These are phyloP conservation scores for Paramarasmius palmivorus DNA, from an alignment of 1,284 basidiomycete genomes.

Conservation along the genomic window DNA sequence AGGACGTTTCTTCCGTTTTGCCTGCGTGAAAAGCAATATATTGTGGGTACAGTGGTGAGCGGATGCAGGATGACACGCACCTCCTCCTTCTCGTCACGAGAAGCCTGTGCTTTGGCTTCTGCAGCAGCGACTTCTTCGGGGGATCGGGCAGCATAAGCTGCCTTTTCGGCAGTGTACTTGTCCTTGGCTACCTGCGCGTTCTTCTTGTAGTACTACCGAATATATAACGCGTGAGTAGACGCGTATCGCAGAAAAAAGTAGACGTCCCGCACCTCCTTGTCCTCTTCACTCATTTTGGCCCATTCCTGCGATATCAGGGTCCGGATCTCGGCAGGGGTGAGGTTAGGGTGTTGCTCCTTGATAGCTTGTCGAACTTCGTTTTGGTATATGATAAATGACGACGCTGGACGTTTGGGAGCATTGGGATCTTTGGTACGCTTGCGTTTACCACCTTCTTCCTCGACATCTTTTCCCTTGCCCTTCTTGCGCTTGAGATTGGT, in stretches of 20 bases:
- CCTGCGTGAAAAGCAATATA: not conserved
- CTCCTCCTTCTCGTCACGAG: conserved; percentile 37
- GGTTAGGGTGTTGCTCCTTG: conserved; percentile 62
- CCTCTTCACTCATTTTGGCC: conserved; percentile 63
- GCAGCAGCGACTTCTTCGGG: conserved; percentile 46
- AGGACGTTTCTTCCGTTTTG: not conserved
- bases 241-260: conserved; percentile 5
- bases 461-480: conserved; percentile 49
- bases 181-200: conserved; percentile 43
- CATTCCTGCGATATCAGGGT: conserved; percentile 74
- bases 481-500: conserved; percentile 19
- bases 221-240: conserved; percentile 21
- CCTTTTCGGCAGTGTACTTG: conserved; percentile 49
- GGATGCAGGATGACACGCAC: conserved; percentile 26
- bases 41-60: not conserved
- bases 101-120: conserved; percentile 25
- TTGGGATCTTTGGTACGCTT: conserved; percentile 82
- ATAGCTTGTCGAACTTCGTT: conserved; percentile 83
- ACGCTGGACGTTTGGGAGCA: conserved; percentile 92
- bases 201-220: conserved; percentile 37
- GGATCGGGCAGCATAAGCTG: conserved; percentile 51
- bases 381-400: conserved; percentile 95
- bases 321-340: conserved; percentile 76
- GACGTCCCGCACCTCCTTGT: conserved; percentile 67
- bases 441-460: conserved; percentile 48